Percentiles rank a stretch among this genome's conserved stretches.
phyloP scores from a whole-genome alignment of 2,329 filamentous ascomycete species.

The Pseudopyrenochaeta lycopersici region DNA sequence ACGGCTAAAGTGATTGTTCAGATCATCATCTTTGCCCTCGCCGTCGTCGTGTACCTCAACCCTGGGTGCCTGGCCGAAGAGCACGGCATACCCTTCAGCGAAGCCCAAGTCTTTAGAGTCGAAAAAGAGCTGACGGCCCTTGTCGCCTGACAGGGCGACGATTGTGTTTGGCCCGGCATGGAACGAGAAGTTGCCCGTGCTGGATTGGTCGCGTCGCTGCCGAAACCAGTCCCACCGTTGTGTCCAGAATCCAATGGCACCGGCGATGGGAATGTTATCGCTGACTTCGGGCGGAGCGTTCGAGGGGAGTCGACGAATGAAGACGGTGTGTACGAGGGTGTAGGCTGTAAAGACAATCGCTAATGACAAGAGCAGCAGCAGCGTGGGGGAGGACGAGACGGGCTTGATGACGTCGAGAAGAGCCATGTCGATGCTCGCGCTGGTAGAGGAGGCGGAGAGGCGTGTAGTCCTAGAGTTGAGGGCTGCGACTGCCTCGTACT shows the following conservation, averaged over 20 bases:
- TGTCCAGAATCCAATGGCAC: conserved; percentile 58
- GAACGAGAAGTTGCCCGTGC: conserved; percentile 60
- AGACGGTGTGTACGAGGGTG: conserved; percentile 20
- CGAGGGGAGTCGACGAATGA: conserved; percentile 26
- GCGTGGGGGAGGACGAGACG: conserved; percentile 14
- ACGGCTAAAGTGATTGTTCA: conserved; percentile 30
- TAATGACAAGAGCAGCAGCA: conserved; percentile 14
- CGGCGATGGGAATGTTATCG: conserved; percentile 53
- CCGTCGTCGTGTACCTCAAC: conserved; percentile 18
- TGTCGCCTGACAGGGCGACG: conserved; percentile 56
- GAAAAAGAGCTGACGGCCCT: conserved; percentile 56
- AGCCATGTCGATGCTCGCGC: conserved; percentile 12
- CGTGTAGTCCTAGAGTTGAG: neutral
- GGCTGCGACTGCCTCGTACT: neutral
- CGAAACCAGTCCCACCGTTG: conserved; percentile 56
- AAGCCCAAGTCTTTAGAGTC: conserved; percentile 58
- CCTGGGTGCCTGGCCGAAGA: conserved; percentile 33
- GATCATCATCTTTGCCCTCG: conserved; percentile 17
- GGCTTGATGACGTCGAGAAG: conserved; percentile 5
- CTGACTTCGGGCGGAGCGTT: conserved; percentile 31
- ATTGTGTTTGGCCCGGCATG: conserved; percentile 58
- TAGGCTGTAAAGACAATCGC: conserved; percentile 18
- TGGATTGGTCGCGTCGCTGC: conserved; percentile 39
- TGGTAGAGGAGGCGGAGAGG: neutral
- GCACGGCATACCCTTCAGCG: conserved; percentile 49